These are phyloP conservation scores for Phaffia tasmanica DNA, from an alignment of 768 basidiomycete genomes.

Conservation along the genomic window DNA sequence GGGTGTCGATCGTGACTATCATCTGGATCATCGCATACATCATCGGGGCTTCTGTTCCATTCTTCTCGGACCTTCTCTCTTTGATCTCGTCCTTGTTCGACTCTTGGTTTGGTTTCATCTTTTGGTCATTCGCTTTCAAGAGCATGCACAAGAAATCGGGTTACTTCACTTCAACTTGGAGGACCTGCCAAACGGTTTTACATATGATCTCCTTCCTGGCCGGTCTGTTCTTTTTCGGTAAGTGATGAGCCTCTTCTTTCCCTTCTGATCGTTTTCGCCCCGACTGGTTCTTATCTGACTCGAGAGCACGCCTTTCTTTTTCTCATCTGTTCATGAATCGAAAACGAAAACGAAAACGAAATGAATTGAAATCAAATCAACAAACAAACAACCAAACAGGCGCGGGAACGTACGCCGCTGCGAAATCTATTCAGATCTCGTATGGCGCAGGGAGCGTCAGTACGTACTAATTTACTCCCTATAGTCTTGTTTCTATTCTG, in stretches of 20 bases:
- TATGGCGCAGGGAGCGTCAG: slow-evolving; percentile 19
- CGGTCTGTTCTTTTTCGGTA: slow-evolving; percentile 7
- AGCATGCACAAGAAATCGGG: slow-evolving; percentile 23
- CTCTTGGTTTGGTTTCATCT: slow-evolving; percentile 29
- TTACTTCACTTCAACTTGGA: slow-evolving; percentile 5
- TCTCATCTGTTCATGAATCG: too few species aligned
- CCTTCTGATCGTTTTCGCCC: not conserved
- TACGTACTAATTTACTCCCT: too few species aligned
- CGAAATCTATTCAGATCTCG: slow-evolving; percentile 28
- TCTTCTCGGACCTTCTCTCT: slow-evolving; percentile 2
- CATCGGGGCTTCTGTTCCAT: slow-evolving; percentile 27
- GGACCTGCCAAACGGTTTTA: slow-evolving; percentile 24
- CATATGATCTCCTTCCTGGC: slow-evolving; percentile 24
- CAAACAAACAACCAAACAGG: not conserved
- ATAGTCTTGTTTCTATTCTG: not conserved
- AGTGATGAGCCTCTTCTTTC: not conserved
- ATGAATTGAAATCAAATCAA: not conserved
- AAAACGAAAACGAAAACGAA: not conserved
- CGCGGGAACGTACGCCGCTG: slow-evolving; percentile 29
- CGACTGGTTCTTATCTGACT: slow-evolving; percentile 4
- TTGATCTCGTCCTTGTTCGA: slow-evolving; percentile 29
- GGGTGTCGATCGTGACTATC: slow-evolving; percentile 28
- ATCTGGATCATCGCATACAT: slow-evolving; percentile 31
- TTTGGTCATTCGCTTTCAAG: slow-evolving; percentile 27
- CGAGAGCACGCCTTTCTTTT: not conserved